Evolutionary conservation across 768 basidiomycete genomes (phyloP), one percentile per base, ranked within the genome.

Genomic region (Auricularia sp.): DNA sequence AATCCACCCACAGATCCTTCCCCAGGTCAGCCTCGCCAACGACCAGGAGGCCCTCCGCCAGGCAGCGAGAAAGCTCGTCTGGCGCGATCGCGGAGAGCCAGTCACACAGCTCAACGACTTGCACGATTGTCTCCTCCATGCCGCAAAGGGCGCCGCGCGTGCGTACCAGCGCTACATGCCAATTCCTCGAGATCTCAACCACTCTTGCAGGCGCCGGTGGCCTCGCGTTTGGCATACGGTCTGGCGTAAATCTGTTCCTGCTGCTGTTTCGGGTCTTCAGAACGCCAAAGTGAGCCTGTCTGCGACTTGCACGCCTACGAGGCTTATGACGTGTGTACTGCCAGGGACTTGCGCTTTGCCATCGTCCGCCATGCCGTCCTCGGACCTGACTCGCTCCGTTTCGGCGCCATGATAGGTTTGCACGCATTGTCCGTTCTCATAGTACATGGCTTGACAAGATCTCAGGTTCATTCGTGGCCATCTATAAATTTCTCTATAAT

Each of bases 331-430:
- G 56, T 29, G 21, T 61, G 18, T 14, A 3, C 29, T 29, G 29
- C 29, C 69, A 94, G 90, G 70, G 77, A 83, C n/a, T 75, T 82
- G 64, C 84, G 89, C 10, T 75, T 89, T 7, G 75, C 83, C 3
- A 73, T 94, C 29, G 80, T 97, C 62, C 83, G 88, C 3, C 89
- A 84, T 76, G 94, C 93, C 0, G 78, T 96, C 54, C 90, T 97
- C 68, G 94, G 94, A 0, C 67, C 78, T 51, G 94, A 97, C 71
- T 87, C 91, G 0, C 82, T 89, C 71, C 79, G 94, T 21, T 95
- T 96, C 68, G 91, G 87, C 3, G 85, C 87, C 0, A 95, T 95
- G 92, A 78, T 98, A 44, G 93, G 92, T 87, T 67, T 45, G 74
- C 74, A 67, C 51, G 61, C 29, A 24, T 61, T 67, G 33, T 37